Evolutionary conservation across 169 alveolate genomes (phyloP).

Genomic region (Eimeria praecox): DNA sequence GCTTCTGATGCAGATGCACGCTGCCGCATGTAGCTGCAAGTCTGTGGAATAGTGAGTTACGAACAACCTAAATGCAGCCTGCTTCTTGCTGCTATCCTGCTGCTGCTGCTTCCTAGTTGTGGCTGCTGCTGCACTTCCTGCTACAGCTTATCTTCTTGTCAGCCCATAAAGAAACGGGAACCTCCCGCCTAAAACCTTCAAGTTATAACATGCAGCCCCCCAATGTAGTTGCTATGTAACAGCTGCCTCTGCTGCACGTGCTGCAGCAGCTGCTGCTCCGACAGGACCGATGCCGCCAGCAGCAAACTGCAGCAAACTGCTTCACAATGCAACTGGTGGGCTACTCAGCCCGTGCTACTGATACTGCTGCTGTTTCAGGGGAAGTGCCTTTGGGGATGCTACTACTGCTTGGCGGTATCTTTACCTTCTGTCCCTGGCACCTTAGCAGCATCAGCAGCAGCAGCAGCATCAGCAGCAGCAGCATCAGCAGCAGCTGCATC

Average conservation of each 20-base stretch:
- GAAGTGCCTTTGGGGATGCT: background rate
- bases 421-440: too few relatives aligned
- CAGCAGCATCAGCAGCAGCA: background rate
- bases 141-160: background rate
- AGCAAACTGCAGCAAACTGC: background rate
- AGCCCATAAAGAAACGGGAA: background rate
- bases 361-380: background rate
- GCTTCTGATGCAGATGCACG: background rate
- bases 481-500: constrained; percentile 16
- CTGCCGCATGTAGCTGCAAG: background rate
- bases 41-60: background rate
- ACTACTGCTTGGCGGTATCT: background rate
- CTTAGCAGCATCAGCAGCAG: background rate
- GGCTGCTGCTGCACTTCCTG: constrained; percentile 4
- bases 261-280: constrained; percentile 9
- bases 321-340: background rate
- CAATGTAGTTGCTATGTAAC: background rate
- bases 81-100: background rate
- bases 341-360: background rate
- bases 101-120: too few relatives aligned
- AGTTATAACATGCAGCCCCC: background rate
- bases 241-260: constrained; percentile 15
- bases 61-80: background rate
- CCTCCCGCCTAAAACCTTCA: background rate
- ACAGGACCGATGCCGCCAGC: background rate